Percentiles rank a stretch among this genome's conserved stretches.
Conservation (phyloP, 352 stramenopile species). For the Globisporangium acanthophoron region DNA sequence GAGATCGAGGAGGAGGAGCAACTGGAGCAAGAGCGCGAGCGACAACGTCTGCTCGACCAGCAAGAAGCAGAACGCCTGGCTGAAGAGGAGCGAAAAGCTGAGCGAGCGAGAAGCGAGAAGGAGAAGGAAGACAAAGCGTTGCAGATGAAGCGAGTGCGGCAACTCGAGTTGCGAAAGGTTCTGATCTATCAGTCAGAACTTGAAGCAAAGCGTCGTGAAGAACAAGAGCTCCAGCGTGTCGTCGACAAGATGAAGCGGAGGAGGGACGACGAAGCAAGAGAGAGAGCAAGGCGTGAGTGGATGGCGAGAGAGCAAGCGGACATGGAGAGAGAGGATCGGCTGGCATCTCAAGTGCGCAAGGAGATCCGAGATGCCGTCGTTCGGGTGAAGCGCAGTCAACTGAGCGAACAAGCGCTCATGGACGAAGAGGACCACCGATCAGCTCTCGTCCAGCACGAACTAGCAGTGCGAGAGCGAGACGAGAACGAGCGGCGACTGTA, state of each 20-base stretch:
- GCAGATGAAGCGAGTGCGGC: constrained; percentile 39
- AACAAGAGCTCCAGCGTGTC: constrained; percentile 25
- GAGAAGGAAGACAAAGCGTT: constrained; percentile 56
- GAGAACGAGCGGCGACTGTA: constrained; percentile 21
- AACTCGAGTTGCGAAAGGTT: constrained; percentile 54
- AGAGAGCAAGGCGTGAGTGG: constrained; percentile 20
- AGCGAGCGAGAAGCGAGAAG: constrained; percentile 48
- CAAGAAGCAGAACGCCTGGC: constrained; percentile 54
- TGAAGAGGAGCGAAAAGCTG: constrained; percentile 44
- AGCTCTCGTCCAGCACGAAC: constrained; percentile 19
- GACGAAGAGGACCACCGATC: constrained; percentile 43
- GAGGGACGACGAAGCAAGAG: constrained; percentile 32
- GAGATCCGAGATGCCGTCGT: constrained; percentile 19
- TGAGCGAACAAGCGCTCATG: constrained; percentile 46
- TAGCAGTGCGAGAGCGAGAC: constrained; percentile 20
- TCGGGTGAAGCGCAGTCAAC: constrained; percentile 26
- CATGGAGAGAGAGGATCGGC: constrained; percentile 46
- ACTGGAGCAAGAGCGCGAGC: constrained; percentile 47
- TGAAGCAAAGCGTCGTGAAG: constrained; percentile 27
- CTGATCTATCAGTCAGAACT: constrained; percentile 49
- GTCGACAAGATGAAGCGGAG: constrained; percentile 18
- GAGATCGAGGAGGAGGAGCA: constrained; percentile 66
- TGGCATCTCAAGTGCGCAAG: constrained; percentile 19
- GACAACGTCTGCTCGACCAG: constrained; percentile 51
- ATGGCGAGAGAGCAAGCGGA: constrained; percentile 26